Percentiles rank a stretch among this genome's conserved stretches.
These are phyloP conservation scores for Plicaturopsis crispa DNA, from an alignment of 768 basidiomycete species.

Conservation along the genomic window DNA sequence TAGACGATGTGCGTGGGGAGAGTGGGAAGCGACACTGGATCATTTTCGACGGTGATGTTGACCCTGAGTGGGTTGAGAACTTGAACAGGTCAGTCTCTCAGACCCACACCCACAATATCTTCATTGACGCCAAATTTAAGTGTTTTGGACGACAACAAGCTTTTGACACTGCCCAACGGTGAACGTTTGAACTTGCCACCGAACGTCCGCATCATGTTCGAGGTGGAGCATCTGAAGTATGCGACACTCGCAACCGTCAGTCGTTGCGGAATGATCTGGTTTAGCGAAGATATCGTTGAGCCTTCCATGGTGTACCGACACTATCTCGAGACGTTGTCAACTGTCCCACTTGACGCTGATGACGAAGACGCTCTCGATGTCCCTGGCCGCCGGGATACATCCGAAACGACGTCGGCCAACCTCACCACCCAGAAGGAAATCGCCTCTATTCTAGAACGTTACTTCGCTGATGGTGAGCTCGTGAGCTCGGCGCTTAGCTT, in stretches of 20 bases:
- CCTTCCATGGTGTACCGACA: conserved; percentile 87
- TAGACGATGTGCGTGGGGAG: conserved; percentile 97
- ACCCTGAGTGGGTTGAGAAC: conserved; percentile 99
- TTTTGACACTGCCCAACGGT: conserved; percentile 94
- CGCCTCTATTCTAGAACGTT: conserved; percentile 66
- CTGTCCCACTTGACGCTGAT: conserved; percentile 76
- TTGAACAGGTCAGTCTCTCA: conserved; percentile 74
- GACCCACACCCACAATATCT: background rate
- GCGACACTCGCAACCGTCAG: conserved; percentile 98
- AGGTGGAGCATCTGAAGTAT: conserved; percentile 95
- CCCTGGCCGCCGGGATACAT: conserved; percentile 53
- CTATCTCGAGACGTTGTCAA: conserved; percentile 72
- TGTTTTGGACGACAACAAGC: conserved; percentile 97
- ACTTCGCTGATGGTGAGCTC: conserved; percentile 77
- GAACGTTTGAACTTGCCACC: conserved; percentile 95
- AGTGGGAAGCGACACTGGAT: conserved; percentile 98
- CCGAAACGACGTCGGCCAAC: conserved; percentile 30
- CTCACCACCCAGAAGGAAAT: conserved; percentile 72
- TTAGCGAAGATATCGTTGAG: conserved; percentile 93
- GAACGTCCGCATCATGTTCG: conserved; percentile 99
- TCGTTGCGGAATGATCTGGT: conserved; percentile 99
- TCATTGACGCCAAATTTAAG: conserved; percentile 31
- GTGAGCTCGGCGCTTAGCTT: conserved; percentile 73
- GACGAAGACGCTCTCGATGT: conserved; percentile 72
- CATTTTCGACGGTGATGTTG: conserved; percentile 98